These are phyloP conservation scores for Conoideocrella luteorostrata DNA, from an alignment of 2,329 filamentous ascomycete species.

Conservation along the genomic window DNA sequence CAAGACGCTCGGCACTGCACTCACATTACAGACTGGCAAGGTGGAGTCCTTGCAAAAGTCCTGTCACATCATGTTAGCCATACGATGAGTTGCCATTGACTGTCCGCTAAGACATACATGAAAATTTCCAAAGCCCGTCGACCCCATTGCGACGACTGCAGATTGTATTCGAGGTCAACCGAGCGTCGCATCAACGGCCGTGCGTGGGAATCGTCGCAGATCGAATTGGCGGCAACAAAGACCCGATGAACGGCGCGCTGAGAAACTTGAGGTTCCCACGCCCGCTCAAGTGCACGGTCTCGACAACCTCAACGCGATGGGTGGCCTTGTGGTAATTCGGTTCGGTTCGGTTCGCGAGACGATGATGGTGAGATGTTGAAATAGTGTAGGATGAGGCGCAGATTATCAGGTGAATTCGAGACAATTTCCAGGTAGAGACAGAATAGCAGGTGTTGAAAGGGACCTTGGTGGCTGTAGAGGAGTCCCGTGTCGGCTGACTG, in stretches of 20 bases:
- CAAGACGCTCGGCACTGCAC: too few relatives aligned
- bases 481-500: not conserved
- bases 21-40: slow-evolving; percentile 77
- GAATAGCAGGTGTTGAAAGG: too few relatives aligned
- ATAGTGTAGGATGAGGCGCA: too few relatives aligned
- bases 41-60: slow-evolving; percentile 80
- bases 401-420: too few relatives aligned
- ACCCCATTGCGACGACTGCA: slow-evolving; percentile 44
- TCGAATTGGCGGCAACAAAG: not conserved
- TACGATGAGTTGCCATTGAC: slow-evolving; percentile 3
- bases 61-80: slow-evolving; percentile 37
- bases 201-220: slow-evolving; percentile 1
- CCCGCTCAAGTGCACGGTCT: not conserved
- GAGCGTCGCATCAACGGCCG: slow-evolving; percentile 4
- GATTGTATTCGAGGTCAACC: slow-evolving; percentile 12
- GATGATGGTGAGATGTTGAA: too few relatives aligned
- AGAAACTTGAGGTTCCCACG: not conserved
- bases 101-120: slow-evolving; percentile 33
- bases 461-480: too few relatives aligned
- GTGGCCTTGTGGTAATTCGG: too few relatives aligned
- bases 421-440: too few relatives aligned
- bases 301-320: too few relatives aligned
- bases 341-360: too few relatives aligned
- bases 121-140: slow-evolving; percentile 56
- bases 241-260: not conserved